Percentiles rank a stretch among this genome's conserved stretches.
Conservation (phyloP, 2,329 filamentous ascomycete species). For the Paracoccidioides lutzii region DNA sequence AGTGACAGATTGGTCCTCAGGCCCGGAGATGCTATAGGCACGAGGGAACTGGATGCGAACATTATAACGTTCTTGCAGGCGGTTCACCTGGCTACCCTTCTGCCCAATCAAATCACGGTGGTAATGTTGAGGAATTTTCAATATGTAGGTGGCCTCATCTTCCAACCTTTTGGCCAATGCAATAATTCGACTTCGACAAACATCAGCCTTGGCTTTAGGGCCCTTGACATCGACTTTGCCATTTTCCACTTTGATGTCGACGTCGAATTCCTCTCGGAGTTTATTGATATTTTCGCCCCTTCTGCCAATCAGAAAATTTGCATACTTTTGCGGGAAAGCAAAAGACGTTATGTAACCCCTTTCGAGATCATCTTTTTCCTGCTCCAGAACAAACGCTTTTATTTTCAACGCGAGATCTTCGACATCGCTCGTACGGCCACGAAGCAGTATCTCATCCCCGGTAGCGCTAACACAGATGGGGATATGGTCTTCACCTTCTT, state of each 20-base stretch:
- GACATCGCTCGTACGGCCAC: conserved; percentile 62
- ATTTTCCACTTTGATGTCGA: conserved; percentile 78
- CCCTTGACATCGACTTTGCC: conserved; percentile 94
- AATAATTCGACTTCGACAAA: conserved; percentile 69
- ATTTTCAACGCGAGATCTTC: conserved; percentile 61
- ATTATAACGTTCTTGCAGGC: conserved; percentile 81
- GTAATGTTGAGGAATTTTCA: conserved; percentile 89
- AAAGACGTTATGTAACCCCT: conserved; percentile 76
- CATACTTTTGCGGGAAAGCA: conserved; percentile 88
- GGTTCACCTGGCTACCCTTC: conserved; percentile 76
- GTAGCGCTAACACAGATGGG: conserved; percentile 45
- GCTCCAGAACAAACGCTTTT: conserved; percentile 66
- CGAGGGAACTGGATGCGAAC: conserved; percentile 95
- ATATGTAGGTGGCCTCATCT: conserved; percentile 72
- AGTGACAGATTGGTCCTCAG: conserved; percentile 57
- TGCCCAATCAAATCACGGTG: conserved; percentile 89
- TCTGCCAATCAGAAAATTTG: conserved; percentile 66
- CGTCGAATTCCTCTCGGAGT: conserved; percentile 55
- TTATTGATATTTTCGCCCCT: conserved; percentile 57
- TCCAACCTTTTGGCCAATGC: conserved; percentile 69
- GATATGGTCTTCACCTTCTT: conserved; percentile 37
- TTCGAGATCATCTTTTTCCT: conserved; percentile 87
- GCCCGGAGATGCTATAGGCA: conserved; percentile 29
- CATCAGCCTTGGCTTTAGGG: conserved; percentile 85
- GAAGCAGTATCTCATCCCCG: conserved; percentile 50